Conservation (phyloP, 2,329 filamentous ascomycete genomes). For the Pyrenophora tritici-repentis region DNA sequence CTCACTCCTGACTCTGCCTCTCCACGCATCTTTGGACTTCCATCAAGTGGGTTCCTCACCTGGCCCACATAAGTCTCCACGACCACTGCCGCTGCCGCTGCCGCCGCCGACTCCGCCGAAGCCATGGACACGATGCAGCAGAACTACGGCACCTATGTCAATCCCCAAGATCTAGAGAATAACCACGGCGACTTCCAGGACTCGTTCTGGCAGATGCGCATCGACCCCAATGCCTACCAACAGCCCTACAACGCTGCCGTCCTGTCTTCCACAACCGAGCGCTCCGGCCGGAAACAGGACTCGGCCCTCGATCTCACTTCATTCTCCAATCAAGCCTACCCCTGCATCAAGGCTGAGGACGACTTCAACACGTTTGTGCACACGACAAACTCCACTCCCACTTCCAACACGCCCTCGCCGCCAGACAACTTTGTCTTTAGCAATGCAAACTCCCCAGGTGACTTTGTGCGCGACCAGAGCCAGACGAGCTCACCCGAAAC, state of each 20-base stretch:
- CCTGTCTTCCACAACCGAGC: constrained; percentile 12
- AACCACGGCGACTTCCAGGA: constrained; percentile 23
- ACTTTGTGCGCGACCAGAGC: constrained; percentile 35
- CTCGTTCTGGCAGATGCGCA: constrained; percentile 19
- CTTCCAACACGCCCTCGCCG: constrained; percentile 37
- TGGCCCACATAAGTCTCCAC: constrained; percentile 10
- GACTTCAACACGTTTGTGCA: constrained; percentile 25
- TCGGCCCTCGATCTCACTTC: constrained; percentile 31
- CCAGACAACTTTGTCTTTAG: constrained; percentile 38
- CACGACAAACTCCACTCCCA: constrained; percentile 28
- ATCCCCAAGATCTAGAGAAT: constrained; percentile 23
- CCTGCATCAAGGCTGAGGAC: constrained; percentile 23
- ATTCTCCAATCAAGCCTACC: constrained; percentile 14
- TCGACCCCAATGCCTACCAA: constrained; percentile 10
- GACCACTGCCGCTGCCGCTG: background rate
- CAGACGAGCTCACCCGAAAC: constrained; percentile 40
- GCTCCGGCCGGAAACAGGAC: constrained; percentile 27
- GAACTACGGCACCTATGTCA: constrained; percentile 25
- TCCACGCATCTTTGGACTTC: constrained; percentile 15
- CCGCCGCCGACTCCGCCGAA: background rate
- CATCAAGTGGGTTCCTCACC: constrained; percentile 12
- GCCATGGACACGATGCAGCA: constrained; percentile 26
- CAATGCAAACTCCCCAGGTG: constrained; percentile 40
- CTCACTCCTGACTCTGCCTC: constrained; percentile 5
- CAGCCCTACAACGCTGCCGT: constrained; percentile 9